phyloP scores from a whole-genome alignment of 257 asterid species.

The Solanum virginianum region DNA sequence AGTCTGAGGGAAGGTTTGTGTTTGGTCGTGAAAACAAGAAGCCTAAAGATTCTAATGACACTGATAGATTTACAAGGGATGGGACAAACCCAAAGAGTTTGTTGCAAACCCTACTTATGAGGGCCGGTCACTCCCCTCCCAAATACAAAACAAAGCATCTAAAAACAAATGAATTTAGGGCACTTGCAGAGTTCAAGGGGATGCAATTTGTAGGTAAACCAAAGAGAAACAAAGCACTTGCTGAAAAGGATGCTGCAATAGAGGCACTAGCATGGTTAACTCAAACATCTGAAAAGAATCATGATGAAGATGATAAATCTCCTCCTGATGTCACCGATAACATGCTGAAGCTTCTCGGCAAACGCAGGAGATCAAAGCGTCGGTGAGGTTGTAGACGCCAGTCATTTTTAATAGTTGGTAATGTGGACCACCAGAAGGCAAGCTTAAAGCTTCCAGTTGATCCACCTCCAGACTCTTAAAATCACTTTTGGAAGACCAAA shows the following conservation, averaged over 20 bases:
- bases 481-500: neutral
- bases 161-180: slow-evolving; percentile 89
- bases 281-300: slow-evolving; percentile 53
- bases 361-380: slow-evolving; percentile 57
- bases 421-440: neutral
- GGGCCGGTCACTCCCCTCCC: slow-evolving; percentile 99
- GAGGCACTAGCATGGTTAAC: slow-evolving; percentile 96
- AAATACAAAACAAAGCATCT: slow-evolving; percentile 94
- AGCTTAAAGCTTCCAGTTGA: neutral
- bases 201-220: slow-evolving; percentile 99
- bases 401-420: neutral
- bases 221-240: slow-evolving; percentile 64
- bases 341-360: slow-evolving; percentile 84
- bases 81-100: slow-evolving; percentile 92
- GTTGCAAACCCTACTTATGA: slow-evolving; percentile 85
- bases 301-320: slow-evolving; percentile 40
- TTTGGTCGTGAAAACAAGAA: slow-evolving; percentile 86
- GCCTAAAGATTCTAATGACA: slow-evolving; percentile 31
- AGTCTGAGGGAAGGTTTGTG: slow-evolving; percentile 86
- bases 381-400: slow-evolving; percentile 16
- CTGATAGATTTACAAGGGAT: slow-evolving; percentile 66
- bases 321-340: slow-evolving; percentile 76
- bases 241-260: slow-evolving; percentile 92
- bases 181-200: slow-evolving; percentile 84
- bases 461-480: neutral